Evolutionary conservation across 495 filamentous ascomycete genomes (phyloP), one percentile per base, ranked within the genome.

Genomic region (Sporormia fimetaria): DNA sequence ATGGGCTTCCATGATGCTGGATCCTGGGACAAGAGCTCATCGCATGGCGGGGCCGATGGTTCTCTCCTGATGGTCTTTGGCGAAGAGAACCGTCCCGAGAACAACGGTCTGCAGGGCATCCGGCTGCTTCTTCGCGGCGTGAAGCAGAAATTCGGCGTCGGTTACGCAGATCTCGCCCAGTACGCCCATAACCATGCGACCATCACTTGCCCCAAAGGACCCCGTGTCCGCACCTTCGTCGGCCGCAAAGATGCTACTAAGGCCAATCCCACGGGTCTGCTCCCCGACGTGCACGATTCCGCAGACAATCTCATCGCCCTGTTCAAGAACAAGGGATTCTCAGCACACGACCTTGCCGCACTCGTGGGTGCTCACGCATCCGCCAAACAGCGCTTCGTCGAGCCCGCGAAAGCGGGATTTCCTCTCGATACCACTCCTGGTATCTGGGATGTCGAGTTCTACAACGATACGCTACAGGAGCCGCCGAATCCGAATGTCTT

Each of bases 281-380:
- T 69, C 20, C 66, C 66, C 10, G 42, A 47, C 30, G 51, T 52
- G 21, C 40, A 42, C 39, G 40, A 42, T 38, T n/a, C 34, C 5
- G 56, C 64, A 15, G 56, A 63, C 29, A 43, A 32, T 18, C 52
- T 69, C 24, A 59, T 65, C 39, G 26, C 44, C 6, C 57, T 71
- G 3, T 73, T 70, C 51, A 44, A 44, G 6, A 53, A 59, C 35
- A 73, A 73, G 53, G 69, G 67, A 0, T 66, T 74, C 49, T 51
- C 55, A 6, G 41, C 67, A 0, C 44, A 52, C 22, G 65, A 62
- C 24, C 58, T 72, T 3, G 63, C 64, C 2, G 68, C 70, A 0
- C 62, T 74, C 5, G 47, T 74, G 6, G 70, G 70, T 21, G 67
- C 70, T 0, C 70, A 74, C 51, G 61, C 64, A 0, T 56, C 58